phyloP scores from a whole-genome alignment of 164 flowering plant species.

The Akebia trifoliata region DNA sequence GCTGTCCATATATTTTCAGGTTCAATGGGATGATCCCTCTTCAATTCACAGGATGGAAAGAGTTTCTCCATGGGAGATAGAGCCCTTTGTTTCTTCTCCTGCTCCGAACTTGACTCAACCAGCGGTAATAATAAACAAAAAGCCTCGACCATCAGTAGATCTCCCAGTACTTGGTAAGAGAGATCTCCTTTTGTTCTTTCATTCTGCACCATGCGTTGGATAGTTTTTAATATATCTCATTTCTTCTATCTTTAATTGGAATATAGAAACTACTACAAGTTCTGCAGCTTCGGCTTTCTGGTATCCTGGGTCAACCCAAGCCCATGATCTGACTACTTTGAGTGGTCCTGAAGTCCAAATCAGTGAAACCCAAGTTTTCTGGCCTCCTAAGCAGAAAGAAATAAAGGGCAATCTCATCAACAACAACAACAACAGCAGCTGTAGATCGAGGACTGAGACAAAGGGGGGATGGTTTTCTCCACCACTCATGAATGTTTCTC shows the following conservation, averaged over 20 bases:
- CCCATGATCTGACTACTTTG: conserved; percentile 30
- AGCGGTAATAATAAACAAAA: conserved; percentile 42
- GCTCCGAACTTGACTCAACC: conserved; percentile 32
- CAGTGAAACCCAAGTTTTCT: conserved; percentile 23
- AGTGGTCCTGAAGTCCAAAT: conserved; percentile 33
- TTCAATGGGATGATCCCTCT: conserved; percentile 86
- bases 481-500: conserved; percentile 28
- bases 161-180: conserved; percentile 44
- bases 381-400: conserved; percentile 38
- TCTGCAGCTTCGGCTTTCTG: conserved; percentile 34
- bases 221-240: neutral
- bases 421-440: conserved; percentile 16
- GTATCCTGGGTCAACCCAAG: conserved; percentile 36
- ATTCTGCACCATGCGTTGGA: neutral
- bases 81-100: conserved; percentile 47
- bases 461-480: no score
- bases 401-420: conserved; percentile 7
- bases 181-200: neutral
- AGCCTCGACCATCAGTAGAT: conserved; percentile 48
- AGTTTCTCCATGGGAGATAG: conserved; percentile 91
- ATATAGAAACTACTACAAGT: conserved; percentile 28
- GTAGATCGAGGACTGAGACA: conserved; percentile 22
- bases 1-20: conserved; percentile 25
- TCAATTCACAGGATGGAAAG: conserved; percentile 63
- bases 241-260: neutral